A percentile compares a stretch with the other conserved stretches of the same genome.
phyloP scores from a whole-genome alignment of 2,329 filamentous ascomycete species.

The Colletotrichum camelliae region DNA sequence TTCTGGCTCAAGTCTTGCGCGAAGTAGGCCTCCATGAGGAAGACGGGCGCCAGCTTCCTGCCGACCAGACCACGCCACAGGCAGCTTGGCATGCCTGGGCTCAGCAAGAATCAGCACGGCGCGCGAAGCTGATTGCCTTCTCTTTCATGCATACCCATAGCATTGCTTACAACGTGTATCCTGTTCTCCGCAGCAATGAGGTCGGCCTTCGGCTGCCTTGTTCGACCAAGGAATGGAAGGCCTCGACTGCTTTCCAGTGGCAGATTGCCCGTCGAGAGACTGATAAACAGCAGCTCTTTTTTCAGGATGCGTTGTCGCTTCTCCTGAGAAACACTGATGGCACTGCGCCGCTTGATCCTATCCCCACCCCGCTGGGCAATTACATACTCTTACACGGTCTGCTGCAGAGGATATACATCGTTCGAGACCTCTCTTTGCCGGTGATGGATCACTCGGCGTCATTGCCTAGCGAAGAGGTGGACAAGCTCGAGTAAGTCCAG shows the following conservation, averaged over 20 bases:
- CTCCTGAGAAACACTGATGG: constrained; percentile 33
- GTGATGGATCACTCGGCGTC: constrained; percentile 35
- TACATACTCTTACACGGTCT: constrained; percentile 42
- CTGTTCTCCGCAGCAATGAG: constrained; percentile 40
- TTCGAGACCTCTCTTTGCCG: constrained; percentile 39
- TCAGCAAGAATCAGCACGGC: constrained; percentile 34
- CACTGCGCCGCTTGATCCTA: constrained; percentile 33
- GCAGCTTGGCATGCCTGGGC: constrained; percentile 35
- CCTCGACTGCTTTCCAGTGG: constrained; percentile 33
- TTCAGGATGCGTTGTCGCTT: constrained; percentile 39
- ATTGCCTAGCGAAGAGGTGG: constrained; percentile 38
- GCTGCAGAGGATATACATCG: constrained; percentile 42
- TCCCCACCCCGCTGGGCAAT: constrained; percentile 41
- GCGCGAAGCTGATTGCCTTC: constrained; percentile 42
- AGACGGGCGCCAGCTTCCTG: not conserved
- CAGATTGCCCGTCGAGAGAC: constrained; percentile 29
- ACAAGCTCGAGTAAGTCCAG: constrained; percentile 37
- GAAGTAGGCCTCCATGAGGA: constrained; percentile 38
- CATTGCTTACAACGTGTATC: constrained; percentile 43
- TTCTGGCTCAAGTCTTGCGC: constrained; percentile 37
- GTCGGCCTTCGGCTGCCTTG: constrained; percentile 38
- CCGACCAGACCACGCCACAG: constrained; percentile 12
- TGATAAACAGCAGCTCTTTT: constrained; percentile 37
- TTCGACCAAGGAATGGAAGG: constrained; percentile 42
- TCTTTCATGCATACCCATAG: constrained; percentile 43